These are phyloP conservation scores for Leishmania arabica DNA, from an alignment of 208 protist species.

Conservation along the genomic window DNA sequence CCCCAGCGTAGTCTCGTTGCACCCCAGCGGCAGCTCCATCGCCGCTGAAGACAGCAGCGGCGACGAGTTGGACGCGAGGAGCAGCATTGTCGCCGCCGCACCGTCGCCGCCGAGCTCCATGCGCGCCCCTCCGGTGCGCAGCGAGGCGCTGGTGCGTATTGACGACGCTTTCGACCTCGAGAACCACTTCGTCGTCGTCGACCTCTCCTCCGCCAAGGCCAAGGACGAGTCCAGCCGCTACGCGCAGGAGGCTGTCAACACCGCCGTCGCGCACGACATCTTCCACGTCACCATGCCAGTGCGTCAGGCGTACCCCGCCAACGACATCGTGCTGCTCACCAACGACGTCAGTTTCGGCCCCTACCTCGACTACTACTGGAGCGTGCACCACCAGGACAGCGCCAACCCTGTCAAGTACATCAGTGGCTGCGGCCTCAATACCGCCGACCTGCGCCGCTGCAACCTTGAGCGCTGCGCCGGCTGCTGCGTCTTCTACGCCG, in stretches of 20 bases:
- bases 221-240: constrained; percentile 61
- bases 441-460: constrained; percentile 63
- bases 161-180: constrained; percentile 70
- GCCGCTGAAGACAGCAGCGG: background rate
- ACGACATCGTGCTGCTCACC: constrained; percentile 76
- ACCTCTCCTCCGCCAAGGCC: constrained; percentile 70
- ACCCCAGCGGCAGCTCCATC: background rate
- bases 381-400: constrained; percentile 22
- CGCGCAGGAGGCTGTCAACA: constrained; percentile 57
- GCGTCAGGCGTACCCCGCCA: constrained; percentile 65
- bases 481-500: constrained; percentile 72
- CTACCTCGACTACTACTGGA: constrained; percentile 80
- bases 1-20: background rate
- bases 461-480: constrained; percentile 74
- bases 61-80: background rate
- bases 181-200: constrained; percentile 81
- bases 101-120: background rate
- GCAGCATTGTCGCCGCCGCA: background rate
- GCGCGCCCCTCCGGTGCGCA: constrained; percentile 2
- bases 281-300: constrained; percentile 64
- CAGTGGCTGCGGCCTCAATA: constrained; percentile 74
- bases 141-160: constrained; percentile 38
- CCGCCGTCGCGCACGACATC: constrained; percentile 62
- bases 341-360: constrained; percentile 69
- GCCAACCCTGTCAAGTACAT: constrained; percentile 66